These are phyloP conservation scores for Backusella morwellensis DNA, from an alignment of 192 early-diverging fungal species.

Conservation along the genomic window DNA sequence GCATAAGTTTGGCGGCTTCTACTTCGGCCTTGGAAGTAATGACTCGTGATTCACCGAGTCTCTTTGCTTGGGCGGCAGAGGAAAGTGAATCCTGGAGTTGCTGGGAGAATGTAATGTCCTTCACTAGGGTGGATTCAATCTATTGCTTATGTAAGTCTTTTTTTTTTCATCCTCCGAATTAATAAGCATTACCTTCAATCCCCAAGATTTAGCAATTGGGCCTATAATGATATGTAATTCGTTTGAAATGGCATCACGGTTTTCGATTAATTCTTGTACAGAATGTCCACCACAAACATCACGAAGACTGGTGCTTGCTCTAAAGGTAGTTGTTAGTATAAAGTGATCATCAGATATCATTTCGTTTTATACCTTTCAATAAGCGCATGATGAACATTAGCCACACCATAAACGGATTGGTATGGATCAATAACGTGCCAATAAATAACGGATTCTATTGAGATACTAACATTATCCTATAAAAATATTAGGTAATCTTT, in stretches of 20 bases:
- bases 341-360: not conserved
- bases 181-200: conserved; percentile 57
- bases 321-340: not conserved
- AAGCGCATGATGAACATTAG: conserved; percentile 71
- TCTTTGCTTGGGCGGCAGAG: conserved; percentile 84
- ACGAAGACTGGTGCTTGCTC: conserved; percentile 84
- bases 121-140: conserved; percentile 81
- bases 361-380: conserved; percentile 60
- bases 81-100: conserved; percentile 83
- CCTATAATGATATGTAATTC: conserved; percentile 87
- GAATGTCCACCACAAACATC: conserved; percentile 77
- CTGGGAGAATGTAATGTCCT: conserved; percentile 74
- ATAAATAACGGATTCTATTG: conserved; percentile 85
- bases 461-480: conserved; percentile 80
- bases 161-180: not conserved
- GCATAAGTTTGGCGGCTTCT: conserved; percentile 80
- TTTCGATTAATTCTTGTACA: conserved; percentile 87
- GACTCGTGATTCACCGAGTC: conserved; percentile 85
- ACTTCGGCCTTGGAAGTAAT: conserved; percentile 86
- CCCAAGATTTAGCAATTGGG: conserved; percentile 72
- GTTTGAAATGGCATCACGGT: conserved; percentile 79
- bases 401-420: conserved; percentile 74
- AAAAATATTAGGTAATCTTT: too few relatives aligned
- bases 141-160: not conserved
- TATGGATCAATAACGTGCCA: conserved; percentile 84